Evolutionary conservation across 108 stramenopile species (phyloP).

Genomic region (Pinguiococcus pyrenoidosus): DNA sequence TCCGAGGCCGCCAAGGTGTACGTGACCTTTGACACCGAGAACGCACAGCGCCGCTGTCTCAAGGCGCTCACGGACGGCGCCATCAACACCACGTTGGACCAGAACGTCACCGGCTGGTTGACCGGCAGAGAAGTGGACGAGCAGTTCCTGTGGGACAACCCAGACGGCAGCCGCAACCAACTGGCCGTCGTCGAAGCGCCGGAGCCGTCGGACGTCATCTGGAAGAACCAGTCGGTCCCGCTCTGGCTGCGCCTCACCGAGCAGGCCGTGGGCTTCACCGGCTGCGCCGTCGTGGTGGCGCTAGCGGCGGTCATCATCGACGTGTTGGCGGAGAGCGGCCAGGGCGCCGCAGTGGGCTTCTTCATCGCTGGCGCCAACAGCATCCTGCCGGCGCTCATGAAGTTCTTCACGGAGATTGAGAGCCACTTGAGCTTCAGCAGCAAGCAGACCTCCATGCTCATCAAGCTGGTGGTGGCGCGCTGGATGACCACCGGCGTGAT

Average conservation of each 20-base stretch:
- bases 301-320: background rate
- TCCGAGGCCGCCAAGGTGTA: conserved; percentile 5
- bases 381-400: conserved; percentile 5
- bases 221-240: conserved; percentile 2
- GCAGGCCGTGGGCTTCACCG: background rate
- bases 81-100: background rate
- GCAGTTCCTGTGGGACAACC: too few relatives aligned
- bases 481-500: conserved; percentile 28
- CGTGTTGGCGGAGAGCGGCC: background rate
- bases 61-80: conserved; percentile 15
- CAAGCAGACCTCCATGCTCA: conserved; percentile 13
- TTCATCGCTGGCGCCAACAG: conserved; percentile 7
- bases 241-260: background rate
- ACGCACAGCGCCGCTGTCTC: conserved; percentile 14
- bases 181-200: conserved; percentile 10
- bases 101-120: too few relatives aligned
- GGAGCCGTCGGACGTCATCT: conserved; percentile 14
- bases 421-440: background rate
- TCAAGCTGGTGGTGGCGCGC: conserved; percentile 19
- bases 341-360: background rate
- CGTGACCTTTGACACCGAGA: conserved; percentile 18
- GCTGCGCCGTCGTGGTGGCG: background rate
- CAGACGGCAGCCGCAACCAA: conserved; percentile 7
- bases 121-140: too few relatives aligned
- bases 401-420: background rate